These are phyloP conservation scores for Picochlorum sp. DNA, from an alignment of 139 green algal species.

Conservation along the genomic window DNA sequence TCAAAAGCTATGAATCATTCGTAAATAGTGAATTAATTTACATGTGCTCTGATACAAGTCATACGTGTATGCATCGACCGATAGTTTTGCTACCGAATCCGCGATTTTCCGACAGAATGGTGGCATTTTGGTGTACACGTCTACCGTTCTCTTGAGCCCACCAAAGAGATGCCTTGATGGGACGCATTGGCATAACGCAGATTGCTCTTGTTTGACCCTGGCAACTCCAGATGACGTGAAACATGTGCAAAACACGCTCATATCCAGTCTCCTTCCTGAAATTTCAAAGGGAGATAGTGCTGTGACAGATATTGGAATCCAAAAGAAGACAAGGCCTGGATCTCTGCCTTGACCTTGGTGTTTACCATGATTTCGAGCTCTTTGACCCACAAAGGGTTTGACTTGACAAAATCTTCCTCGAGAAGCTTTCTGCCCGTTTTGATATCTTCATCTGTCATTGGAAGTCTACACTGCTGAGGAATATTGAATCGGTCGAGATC, in stretches of 20 bases:
- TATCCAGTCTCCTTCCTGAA: constrained; percentile 45
- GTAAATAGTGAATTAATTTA: no score
- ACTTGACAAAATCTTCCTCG: constrained; percentile 90
- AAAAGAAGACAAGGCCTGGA: constrained; percentile 88
- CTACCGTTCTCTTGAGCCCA: no score
- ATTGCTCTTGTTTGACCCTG: not conserved
- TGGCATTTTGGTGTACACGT: no score
- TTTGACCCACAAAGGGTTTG: constrained; percentile 85
- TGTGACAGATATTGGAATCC: constrained; percentile 84
- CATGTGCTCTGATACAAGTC: no score
- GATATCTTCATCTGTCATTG: constrained; percentile 89
- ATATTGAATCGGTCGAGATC: constrained; percentile 88
- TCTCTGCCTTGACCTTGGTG: constrained; percentile 90
- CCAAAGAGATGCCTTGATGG: not conserved
- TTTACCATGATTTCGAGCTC: constrained; percentile 95
- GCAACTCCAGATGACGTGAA: not conserved
- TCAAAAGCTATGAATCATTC: no score
- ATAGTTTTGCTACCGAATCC: no score
- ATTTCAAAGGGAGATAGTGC: constrained; percentile 86
- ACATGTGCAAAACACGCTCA: not conserved
- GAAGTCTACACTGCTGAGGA: constrained; percentile 84
- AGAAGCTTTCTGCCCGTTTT: constrained; percentile 76
- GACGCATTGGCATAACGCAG: not conserved
- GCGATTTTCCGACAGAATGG: no score
- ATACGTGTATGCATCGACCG: no score